Percentiles rank a stretch among this genome's conserved stretches.
Conservation (phyloP, 2,329 filamentous ascomycete species). For the Cladosporium sp. region DNA sequence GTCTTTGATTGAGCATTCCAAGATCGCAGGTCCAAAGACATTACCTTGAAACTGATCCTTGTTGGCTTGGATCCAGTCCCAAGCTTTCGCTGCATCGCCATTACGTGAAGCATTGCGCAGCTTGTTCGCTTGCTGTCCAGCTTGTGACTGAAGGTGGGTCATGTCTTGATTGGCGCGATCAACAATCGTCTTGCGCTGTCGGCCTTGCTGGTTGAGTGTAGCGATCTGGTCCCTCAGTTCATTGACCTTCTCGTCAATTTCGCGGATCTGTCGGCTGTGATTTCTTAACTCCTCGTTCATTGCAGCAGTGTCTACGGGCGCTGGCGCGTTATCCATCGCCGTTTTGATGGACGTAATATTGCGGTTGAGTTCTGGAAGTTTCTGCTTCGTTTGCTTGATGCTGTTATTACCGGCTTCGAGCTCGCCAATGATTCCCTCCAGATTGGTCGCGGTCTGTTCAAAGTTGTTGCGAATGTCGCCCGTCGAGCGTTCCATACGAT, state of each 20-base stretch:
- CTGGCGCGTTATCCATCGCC: constrained; percentile 57
- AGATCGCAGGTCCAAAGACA: constrained; percentile 74
- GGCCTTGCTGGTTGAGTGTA: constrained; percentile 29
- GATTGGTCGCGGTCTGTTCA: constrained; percentile 34
- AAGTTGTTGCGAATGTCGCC: constrained; percentile 33
- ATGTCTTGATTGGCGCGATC: constrained; percentile 47
- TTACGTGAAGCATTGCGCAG: constrained; percentile 52
- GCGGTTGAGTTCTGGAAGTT: constrained; percentile 29
- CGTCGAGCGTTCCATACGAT: constrained; percentile 50
- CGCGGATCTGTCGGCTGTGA: constrained; percentile 43
- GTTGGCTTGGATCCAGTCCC: constrained; percentile 77
- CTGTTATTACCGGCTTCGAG: constrained; percentile 38
- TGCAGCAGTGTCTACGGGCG: constrained; percentile 62
- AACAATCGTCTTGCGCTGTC: constrained; percentile 34
- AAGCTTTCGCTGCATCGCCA: constrained; percentile 62
- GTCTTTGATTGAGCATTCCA: constrained; percentile 75
- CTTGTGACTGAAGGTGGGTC: constrained; percentile 62
- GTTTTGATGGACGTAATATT: constrained; percentile 61
- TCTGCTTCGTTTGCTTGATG: constrained; percentile 35
- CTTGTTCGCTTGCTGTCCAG: constrained; percentile 66
- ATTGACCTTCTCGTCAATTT: constrained; percentile 41
- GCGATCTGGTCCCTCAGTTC: constrained; percentile 37
- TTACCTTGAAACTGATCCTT: constrained; percentile 64
- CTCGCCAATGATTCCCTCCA: constrained; percentile 33
- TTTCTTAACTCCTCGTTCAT: constrained; percentile 70